Evolutionary conservation across 2,329 filamentous ascomycete genomes (phyloP).

Genomic region (Nigrospora sphaerica): DNA sequence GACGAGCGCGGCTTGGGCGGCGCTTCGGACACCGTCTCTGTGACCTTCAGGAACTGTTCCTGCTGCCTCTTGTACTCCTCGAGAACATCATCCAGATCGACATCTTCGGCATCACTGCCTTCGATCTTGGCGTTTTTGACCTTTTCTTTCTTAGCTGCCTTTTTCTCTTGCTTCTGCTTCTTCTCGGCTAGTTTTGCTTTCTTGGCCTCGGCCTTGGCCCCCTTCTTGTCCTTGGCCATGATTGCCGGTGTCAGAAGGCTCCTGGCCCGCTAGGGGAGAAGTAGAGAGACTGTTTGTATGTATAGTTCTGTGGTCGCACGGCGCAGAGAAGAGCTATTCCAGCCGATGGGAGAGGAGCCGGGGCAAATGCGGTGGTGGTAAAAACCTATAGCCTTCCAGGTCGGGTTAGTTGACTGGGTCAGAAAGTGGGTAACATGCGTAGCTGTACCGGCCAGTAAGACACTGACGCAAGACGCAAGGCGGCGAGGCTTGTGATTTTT

Average conservation of each 20-base stretch:
- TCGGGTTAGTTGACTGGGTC: no score
- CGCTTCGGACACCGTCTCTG: slow-evolving; percentile 63
- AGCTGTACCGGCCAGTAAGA: no score
- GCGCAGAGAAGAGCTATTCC: no score
- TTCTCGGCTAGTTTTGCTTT: slow-evolving; percentile 51
- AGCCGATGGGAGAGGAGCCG: no score
- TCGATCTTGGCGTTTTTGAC: slow-evolving; percentile 61
- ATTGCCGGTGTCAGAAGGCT: background rate
- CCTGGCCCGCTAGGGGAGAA: no score
- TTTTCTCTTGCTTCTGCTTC: slow-evolving; percentile 77
- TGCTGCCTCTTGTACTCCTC: slow-evolving; percentile 90
- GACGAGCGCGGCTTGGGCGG: slow-evolving; percentile 76
- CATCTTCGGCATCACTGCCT: slow-evolving; percentile 85
- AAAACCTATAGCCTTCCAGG: no score
- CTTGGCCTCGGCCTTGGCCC: slow-evolving; percentile 30
- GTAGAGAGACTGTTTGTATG: no score
- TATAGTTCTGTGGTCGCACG: no score
- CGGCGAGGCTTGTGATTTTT: no score
- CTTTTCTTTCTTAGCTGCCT: slow-evolving; percentile 81
- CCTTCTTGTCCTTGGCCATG: slow-evolving; percentile 40
- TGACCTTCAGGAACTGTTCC: slow-evolving; percentile 89
- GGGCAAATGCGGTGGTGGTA: no score
- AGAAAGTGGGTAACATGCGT: no score
- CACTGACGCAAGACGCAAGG: no score
- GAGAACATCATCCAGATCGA: slow-evolving; percentile 87